phyloP scores from a whole-genome alignment of 1,139 yeast species.

The Geotrichum phurueaensis region DNA sequence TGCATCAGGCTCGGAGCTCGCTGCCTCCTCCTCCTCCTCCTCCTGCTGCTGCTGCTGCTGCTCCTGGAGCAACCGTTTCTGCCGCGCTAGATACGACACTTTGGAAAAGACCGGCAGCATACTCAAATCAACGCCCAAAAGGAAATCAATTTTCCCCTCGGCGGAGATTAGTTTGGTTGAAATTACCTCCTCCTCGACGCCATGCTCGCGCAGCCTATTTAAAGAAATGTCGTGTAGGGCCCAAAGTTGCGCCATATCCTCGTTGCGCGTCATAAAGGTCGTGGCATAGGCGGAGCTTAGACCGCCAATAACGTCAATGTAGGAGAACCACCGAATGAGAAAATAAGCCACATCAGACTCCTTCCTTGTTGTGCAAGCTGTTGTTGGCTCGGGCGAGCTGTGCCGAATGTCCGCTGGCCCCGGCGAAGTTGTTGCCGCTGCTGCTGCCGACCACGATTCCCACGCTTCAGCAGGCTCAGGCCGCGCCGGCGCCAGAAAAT shows the following conservation, averaged over 20 bases:
- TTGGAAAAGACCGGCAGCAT: constrained; percentile 47
- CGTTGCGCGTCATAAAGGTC: constrained; percentile 26
- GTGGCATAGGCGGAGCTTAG: constrained; percentile 34
- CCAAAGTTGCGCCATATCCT: constrained; percentile 28
- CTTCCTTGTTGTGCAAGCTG: constrained; percentile 23
- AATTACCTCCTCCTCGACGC: constrained; percentile 13
- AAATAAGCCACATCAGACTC: constrained; percentile 50
- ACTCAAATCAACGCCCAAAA: constrained; percentile 50
- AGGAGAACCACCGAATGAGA: constrained; percentile 65
- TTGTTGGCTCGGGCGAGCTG: constrained; percentile 25
- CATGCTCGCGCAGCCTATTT: neutral
- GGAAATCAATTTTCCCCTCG: constrained; percentile 37
- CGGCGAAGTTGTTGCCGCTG: neutral
- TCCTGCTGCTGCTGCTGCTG: neutral
- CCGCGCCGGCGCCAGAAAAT: constrained; percentile 3
- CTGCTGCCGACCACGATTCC: neutral
- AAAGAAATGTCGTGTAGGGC: constrained; percentile 24
- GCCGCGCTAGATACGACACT: constrained; percentile 42
- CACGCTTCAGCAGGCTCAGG: neutral
- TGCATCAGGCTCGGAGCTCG: constrained; percentile 14
- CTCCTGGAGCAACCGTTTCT: constrained; percentile 22
- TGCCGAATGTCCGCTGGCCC: neutral
- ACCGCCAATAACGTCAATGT: constrained; percentile 63
- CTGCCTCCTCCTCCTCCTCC: neutral
- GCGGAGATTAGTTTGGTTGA: constrained; percentile 6